Evolutionary conservation across 2,329 filamentous ascomycete genomes (phyloP), one percentile per base, ranked within the genome.

Genomic region (Ophiocordyceps camponoti-saundersi): DNA sequence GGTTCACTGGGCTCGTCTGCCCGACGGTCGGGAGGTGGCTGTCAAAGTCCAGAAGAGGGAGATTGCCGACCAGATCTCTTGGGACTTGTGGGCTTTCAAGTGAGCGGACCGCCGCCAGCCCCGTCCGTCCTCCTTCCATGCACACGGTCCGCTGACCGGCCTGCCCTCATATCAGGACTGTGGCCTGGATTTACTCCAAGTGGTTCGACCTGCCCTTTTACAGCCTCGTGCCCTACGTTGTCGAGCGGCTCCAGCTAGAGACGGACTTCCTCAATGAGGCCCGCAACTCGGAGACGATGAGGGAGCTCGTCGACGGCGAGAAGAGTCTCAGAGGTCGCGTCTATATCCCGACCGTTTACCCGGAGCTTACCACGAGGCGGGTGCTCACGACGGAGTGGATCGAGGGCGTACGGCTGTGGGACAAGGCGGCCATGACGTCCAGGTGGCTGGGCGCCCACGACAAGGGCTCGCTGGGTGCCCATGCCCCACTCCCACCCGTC

Each of bases 341-440:
- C 2, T 95, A 96, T 60, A 81, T 98, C 8, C 92, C 92, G 0
- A 75, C 79, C 39, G 80, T 94, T 11, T 90, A 93, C 61, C 71
- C 80, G 4, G 87, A 95, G 50, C 73, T 95, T 26, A 88, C 79
- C 46, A 88, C 84, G 16, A 83, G 73, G 58, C 76, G 92, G 36
- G 80, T 98, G 44, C 82, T 98, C 69, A 93, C 89, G 1, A 88
- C 90, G 0, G 92, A 98, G 61, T 98, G 92, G 92, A 93, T 98
- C 49, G 92, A 98, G 64, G 92, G 92, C 7, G 79, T 94, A 2
- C 76, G 89, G 1, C 70, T 98, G 2, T 95, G 89, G 87, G 90
- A 96, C 57, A 93, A 93, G 61, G 79, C 85, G 48, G 73, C 82
- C 46, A 81, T 95, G 58, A 83, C 79, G 0, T 73, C 73, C 3